phyloP scores from a whole-genome alignment of 1,139 yeast genomes.

The Suhomyces guaymorum region DNA sequence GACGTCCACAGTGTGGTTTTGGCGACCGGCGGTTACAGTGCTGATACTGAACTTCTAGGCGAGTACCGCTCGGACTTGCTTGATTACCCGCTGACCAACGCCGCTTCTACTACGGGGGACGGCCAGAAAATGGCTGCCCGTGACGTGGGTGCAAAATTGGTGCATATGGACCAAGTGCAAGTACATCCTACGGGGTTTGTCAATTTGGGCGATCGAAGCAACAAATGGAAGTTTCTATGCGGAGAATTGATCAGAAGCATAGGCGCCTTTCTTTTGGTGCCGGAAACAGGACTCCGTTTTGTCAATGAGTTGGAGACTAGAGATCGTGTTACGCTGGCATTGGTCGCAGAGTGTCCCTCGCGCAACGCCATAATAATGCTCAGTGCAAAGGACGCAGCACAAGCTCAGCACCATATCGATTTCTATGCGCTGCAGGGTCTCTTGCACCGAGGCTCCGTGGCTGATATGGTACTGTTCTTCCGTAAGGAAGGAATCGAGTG shows the following conservation, averaged over 20 bases:
- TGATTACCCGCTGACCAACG: conserved; percentile 38
- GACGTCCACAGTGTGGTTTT: conserved; percentile 25
- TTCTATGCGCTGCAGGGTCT: conserved; percentile 32
- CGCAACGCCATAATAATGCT: conserved; percentile 29
- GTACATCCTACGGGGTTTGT: conserved; percentile 45
- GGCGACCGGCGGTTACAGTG: conserved; percentile 45
- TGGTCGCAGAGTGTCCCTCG: conserved; percentile 24
- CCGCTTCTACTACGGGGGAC: conserved; percentile 38
- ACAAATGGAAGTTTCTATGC: conserved; percentile 36
- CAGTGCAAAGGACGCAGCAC: conserved; percentile 27
- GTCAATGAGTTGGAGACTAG: conserved; percentile 39
- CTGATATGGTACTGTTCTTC: conserved; percentile 22
- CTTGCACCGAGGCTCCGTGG: conserved; percentile 26
- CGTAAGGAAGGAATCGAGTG: conserved; percentile 16
- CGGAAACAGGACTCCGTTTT: conserved; percentile 33
- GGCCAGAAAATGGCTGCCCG: conserved; percentile 37
- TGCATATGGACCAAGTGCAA: conserved; percentile 41
- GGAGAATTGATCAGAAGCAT: conserved; percentile 41
- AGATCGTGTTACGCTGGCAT: conserved; percentile 33
- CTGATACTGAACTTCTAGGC: conserved; percentile 30
- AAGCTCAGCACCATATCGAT: conserved; percentile 32
- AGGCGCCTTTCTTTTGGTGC: conserved; percentile 39
- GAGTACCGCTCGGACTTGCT: conserved; percentile 36
- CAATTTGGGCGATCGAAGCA: conserved; percentile 17
- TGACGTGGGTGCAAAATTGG: conserved; percentile 33